Evolutionary conservation across 2,329 filamentous ascomycete genomes (phyloP).

Genomic region (Coniochaeta sp.): DNA sequence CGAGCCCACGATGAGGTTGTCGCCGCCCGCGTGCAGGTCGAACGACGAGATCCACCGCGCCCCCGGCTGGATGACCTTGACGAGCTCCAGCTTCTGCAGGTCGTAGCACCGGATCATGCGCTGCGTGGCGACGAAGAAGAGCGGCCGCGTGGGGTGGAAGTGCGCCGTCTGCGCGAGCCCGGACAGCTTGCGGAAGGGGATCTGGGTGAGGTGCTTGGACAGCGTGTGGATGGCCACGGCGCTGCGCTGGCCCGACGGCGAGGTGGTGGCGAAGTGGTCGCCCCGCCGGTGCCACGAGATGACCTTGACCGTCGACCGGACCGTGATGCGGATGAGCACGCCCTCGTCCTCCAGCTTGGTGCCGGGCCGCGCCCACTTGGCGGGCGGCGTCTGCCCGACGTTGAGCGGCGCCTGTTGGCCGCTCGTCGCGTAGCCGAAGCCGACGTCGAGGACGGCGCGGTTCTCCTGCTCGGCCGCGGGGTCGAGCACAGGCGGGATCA

Average conservation of each 20-base stretch:
- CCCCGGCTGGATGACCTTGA: constrained; percentile 90
- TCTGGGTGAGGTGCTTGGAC: constrained; percentile 89
- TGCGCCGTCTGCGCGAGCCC: constrained; percentile 79
- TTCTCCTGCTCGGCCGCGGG: constrained; percentile 69
- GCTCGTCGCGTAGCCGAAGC: constrained; percentile 82
- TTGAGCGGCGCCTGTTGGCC: constrained; percentile 47
- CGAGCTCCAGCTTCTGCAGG: constrained; percentile 79
- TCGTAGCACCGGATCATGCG: constrained; percentile 92
- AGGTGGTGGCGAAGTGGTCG: constrained; percentile 90
- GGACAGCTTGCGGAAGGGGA: constrained; percentile 75
- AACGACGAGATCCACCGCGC: constrained; percentile 89
- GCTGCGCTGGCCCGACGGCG: constrained; percentile 66
- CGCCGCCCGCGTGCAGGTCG: constrained; percentile 85
- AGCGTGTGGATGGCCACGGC: constrained; percentile 93
- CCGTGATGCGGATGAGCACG: constrained; percentile 72
- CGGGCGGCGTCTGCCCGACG: constrained; percentile 63
- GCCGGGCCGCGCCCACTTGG: constrained; percentile 78
- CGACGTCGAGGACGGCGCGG: constrained; percentile 70
- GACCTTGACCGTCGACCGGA: constrained; percentile 75
- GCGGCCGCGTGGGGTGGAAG: constrained; percentile 87
- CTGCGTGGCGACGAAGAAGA: constrained; percentile 95
- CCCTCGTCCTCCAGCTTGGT: constrained; percentile 67
- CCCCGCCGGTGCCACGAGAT: constrained; percentile 91
- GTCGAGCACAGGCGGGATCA: constrained; percentile 66
- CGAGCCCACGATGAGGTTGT: constrained; percentile 89